Base-by-base conservation (phyloP, 805 yeast species). In the Wickerhamiella sergipiensis region DNA sequence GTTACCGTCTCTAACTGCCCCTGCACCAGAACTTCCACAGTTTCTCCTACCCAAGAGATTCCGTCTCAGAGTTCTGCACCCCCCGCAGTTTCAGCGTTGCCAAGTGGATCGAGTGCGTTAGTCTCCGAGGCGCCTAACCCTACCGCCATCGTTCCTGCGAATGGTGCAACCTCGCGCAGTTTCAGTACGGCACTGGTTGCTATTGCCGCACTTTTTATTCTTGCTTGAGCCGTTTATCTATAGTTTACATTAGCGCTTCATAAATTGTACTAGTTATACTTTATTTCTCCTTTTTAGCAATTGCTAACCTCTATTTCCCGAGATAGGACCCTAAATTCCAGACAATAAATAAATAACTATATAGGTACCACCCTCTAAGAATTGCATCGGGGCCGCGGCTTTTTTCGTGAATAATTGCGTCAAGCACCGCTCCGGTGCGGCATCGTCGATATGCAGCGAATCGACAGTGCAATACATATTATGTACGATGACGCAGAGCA, bases 1-100 rank as follows among this genome's bases (percentile, higher is more conserved):
- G 22, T 54, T 13, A 54, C 58, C 10, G 46, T 55, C 39, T 50
- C 55, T 9, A 38, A 51, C 45, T 55, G 57, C 45, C 57, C 57
- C 17, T 48, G 52, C 43, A 49, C 47, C 2, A 23, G 47, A 13
- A 40, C 33, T n/a, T 4, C 33, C 3, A 29, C 33, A 29, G 12
- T 12, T 29, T 7, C 33, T 12, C 33, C 33, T 29, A 29, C 33
- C 4, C 33, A 7, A 12, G 33, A 7, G 12, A 7, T 12, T 8
- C 3, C 33, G 12, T 29, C 33, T 7, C 33, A 29, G 33, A 12
- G 12, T 29, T 29, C 33, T 29, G 33, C 33, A 3, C 15, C 33
- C 33, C 33, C 33, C 33, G 33, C 33, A 29, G 33, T 29, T 29
- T 29, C 33, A 12, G 15, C 33, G 15, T 29, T 29, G 33, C 33